phyloP scores from a whole-genome alignment of 2,329 filamentous ascomycete species.

The Penicillium sp. region DNA sequence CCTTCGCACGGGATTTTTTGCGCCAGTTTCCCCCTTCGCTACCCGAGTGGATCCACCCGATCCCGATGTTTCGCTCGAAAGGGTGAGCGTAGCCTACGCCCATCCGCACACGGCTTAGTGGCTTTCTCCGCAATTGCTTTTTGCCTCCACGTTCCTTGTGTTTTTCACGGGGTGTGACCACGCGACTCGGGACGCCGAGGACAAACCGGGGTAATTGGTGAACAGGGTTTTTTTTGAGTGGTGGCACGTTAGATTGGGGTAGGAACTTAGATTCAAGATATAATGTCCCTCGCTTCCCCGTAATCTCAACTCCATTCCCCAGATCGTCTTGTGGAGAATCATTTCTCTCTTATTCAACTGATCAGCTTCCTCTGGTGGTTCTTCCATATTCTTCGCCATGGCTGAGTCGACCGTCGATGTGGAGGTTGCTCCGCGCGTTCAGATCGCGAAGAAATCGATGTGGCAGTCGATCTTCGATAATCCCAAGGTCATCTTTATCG shows the following conservation, averaged over 20 bases:
- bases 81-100: constrained; percentile 9
- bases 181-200: constrained; percentile 18
- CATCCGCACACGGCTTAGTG: constrained; percentile 4
- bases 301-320: constrained; percentile 1
- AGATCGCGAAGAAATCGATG: constrained; percentile 25
- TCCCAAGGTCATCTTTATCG: constrained; percentile 52
- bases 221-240: constrained; percentile 10
- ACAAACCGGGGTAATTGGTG: constrained; percentile 9
- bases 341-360: background rate
- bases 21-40: constrained; percentile 2
- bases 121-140: constrained; percentile 12
- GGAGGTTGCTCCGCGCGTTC: constrained; percentile 17
- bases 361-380: background rate
- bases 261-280: constrained; percentile 19
- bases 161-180: constrained; percentile 11
- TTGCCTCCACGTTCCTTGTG: constrained; percentile 18
- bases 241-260: background rate
- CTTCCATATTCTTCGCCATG: constrained; percentile 13
- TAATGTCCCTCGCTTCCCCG: constrained; percentile 8
- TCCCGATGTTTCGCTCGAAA: constrained; percentile 1
- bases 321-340: constrained; percentile 3
- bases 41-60: constrained; percentile 8
- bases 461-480: constrained; percentile 34
- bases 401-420: constrained; percentile 14
- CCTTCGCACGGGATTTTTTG: background rate